Evolutionary conservation across 352 stramenopile genomes (phyloP).

Genomic region (Phytophthora pseudosyringae): DNA sequence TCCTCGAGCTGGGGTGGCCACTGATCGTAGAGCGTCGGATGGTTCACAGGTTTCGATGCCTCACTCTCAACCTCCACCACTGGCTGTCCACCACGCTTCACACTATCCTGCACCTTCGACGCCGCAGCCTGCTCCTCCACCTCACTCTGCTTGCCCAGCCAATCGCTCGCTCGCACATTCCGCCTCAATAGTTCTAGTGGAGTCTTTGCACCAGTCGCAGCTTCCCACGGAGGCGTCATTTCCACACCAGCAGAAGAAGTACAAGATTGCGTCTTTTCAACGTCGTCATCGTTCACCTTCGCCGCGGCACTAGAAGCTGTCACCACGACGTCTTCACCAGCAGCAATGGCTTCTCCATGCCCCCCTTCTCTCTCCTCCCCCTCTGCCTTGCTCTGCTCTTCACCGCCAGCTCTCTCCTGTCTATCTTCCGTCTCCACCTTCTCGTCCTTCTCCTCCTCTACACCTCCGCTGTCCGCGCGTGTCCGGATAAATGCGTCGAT

Average conservation of each 20-base stretch:
- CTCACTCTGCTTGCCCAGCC: constrained; percentile 23
- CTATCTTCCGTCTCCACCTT: constrained; percentile 10
- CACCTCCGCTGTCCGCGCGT: not conserved
- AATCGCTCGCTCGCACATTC: constrained; percentile 33
- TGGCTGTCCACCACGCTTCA: not conserved
- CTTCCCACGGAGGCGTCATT: constrained; percentile 19
- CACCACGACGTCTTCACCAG: not conserved
- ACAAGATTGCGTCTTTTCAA: constrained; percentile 16
- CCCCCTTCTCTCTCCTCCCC: not conserved
- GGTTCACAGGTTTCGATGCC: constrained; percentile 7
- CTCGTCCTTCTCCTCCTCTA: constrained; percentile 23
- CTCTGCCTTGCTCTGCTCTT: constrained; percentile 9
- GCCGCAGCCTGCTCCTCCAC: not conserved
- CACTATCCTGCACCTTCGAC: not conserved
- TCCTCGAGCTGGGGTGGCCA: constrained; percentile 61
- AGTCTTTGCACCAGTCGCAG: constrained; percentile 13
- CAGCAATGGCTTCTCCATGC: not conserved
- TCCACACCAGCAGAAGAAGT: not conserved
- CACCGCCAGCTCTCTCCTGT: not conserved
- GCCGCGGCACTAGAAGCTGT: not conserved
- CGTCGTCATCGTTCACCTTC: constrained; percentile 3
- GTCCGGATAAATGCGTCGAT: constrained; percentile 47
- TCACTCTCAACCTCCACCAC: constrained; percentile 10
- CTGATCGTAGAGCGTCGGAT: constrained; percentile 36
- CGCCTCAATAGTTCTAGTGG: constrained; percentile 33